Percentiles rank a stretch among this genome's conserved stretches.
These are phyloP conservation scores for Mortierella hygrophila DNA, from an alignment of 192 early-diverging fungal species.

Conservation along the genomic window DNA sequence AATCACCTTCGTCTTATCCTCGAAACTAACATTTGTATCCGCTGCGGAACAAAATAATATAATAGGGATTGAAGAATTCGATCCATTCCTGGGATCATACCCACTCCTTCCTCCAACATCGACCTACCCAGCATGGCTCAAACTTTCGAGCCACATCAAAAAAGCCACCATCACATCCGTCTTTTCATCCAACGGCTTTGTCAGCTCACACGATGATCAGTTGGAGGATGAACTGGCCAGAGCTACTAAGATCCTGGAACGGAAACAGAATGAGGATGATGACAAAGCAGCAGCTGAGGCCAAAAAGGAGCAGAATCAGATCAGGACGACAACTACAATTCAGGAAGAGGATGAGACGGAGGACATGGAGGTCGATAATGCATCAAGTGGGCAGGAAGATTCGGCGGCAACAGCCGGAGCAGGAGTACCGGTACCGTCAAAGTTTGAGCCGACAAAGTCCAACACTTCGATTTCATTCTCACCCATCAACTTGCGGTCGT, in stretches of 20 bases:
- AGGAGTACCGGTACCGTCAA: not conserved
- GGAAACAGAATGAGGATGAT: conserved; percentile 67
- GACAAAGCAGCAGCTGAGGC: conserved; percentile 42
- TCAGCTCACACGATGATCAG: conserved; percentile 63
- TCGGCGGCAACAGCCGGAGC: not conserved
- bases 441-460: not conserved
- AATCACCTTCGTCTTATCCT: not conserved
- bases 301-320: conserved; percentile 15
- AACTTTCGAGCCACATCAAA: conserved; percentile 78
- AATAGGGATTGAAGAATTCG: conserved; percentile 82
- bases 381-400: not conserved
- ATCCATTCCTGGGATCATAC: conserved; percentile 86
- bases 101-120: conserved; percentile 73
- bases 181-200: conserved; percentile 32
- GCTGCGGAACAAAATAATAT: not conserved
- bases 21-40: not conserved
- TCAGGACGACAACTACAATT: conserved; percentile 21
- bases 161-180: conserved; percentile 16
- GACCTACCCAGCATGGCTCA: conserved; percentile 82
- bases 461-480: conserved; percentile 69
- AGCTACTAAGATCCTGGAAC: conserved; percentile 67
- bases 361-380: conserved; percentile 14
- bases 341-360: conserved; percentile 32
- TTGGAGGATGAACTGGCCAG: conserved; percentile 56
- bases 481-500: conserved; percentile 81